Conservation (phyloP, 2,329 filamentous ascomycete species). For the Paraconiothyrium sp. region DNA sequence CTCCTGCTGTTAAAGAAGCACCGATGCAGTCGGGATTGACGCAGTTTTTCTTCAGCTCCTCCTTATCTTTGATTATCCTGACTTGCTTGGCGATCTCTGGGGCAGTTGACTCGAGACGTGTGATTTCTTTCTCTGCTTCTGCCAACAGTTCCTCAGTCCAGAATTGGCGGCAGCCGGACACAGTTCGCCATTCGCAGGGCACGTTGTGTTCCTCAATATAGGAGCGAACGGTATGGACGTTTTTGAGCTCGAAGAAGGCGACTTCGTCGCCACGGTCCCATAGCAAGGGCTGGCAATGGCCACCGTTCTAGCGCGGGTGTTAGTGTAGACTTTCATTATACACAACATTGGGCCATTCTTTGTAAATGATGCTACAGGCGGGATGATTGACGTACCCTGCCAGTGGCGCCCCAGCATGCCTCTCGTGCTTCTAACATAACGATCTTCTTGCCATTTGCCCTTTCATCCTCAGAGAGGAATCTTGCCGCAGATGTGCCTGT, state of each 20-base stretch:
- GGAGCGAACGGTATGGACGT: conserved; percentile 67
- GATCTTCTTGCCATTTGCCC: conserved; percentile 61
- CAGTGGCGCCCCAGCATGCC: conserved; percentile 84
- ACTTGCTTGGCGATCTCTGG: conserved; percentile 65
- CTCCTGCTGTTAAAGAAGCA: conserved; percentile 70
- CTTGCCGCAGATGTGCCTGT: conserved; percentile 77
- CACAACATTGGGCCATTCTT: too few relatives aligned
- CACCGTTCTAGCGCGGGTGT: conserved; percentile 54
- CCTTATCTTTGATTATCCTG: conserved; percentile 50
- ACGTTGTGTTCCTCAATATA: conserved; percentile 68
- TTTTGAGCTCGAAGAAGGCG: conserved; percentile 76
- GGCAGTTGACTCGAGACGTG: conserved; percentile 58
- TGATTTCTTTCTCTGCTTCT: conserved; percentile 62
- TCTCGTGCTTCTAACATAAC: conserved; percentile 81
- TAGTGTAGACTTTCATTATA: background rate
- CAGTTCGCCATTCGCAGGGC: conserved; percentile 73
- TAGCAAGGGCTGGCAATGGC: conserved; percentile 77
- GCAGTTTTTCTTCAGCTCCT: conserved; percentile 62
- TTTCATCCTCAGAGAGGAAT: conserved; percentile 62
- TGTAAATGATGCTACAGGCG: background rate
- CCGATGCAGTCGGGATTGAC: conserved; percentile 61
- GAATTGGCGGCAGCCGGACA: conserved; percentile 71
- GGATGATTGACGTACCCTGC: conserved; percentile 64
- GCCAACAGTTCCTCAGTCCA: conserved; percentile 66
- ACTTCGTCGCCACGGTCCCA: conserved; percentile 70